Percentiles rank a stretch among this genome's conserved stretches.
These are phyloP conservation scores for Metarhizium rileyi DNA, from an alignment of 2,329 filamentous ascomycete genomes.

Conservation along the genomic window DNA sequence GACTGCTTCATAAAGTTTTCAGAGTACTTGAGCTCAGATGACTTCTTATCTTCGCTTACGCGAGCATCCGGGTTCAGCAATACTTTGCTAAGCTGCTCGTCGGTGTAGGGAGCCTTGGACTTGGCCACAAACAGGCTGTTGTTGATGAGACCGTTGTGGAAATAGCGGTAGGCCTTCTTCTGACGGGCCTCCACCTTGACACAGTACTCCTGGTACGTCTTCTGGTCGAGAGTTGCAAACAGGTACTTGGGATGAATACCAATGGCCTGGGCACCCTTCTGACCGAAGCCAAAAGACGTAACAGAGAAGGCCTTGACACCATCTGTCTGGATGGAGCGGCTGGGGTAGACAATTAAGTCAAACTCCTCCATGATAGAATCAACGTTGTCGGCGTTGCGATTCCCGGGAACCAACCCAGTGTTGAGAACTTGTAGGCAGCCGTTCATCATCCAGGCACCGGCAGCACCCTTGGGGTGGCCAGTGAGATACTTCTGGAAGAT, in stretches of 20 bases:
- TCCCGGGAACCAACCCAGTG: conserved; percentile 86
- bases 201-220: conserved; percentile 73
- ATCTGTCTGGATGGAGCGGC: conserved; percentile 90
- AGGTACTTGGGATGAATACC: conserved; percentile 96
- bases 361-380: conserved; percentile 96
- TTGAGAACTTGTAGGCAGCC: conserved; percentile 93
- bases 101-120: conserved; percentile 78
- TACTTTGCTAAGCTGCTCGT: conserved; percentile 75
- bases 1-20: conserved; percentile 56
- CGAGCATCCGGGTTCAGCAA: conserved; percentile 92
- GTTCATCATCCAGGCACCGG: conserved; percentile 99
- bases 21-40: conserved; percentile 65
- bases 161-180: conserved; percentile 98
- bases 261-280: conserved; percentile 96
- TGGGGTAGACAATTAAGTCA: conserved; percentile 96
- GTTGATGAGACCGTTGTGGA: conserved; percentile 97
- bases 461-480: conserved; percentile 97
- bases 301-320: conserved; percentile 98
- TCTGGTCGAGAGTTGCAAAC: conserved; percentile 84
- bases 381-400: conserved; percentile 96
- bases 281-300: conserved; percentile 97
- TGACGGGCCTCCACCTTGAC: conserved; percentile 84
- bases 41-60: conserved; percentile 79
- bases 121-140: conserved; percentile 97
- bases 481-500: conserved; percentile 99